These are phyloP conservation scores for Heliamphora exappendiculata DNA, from an alignment of 148 eudicot species.

Conservation along the genomic window DNA sequence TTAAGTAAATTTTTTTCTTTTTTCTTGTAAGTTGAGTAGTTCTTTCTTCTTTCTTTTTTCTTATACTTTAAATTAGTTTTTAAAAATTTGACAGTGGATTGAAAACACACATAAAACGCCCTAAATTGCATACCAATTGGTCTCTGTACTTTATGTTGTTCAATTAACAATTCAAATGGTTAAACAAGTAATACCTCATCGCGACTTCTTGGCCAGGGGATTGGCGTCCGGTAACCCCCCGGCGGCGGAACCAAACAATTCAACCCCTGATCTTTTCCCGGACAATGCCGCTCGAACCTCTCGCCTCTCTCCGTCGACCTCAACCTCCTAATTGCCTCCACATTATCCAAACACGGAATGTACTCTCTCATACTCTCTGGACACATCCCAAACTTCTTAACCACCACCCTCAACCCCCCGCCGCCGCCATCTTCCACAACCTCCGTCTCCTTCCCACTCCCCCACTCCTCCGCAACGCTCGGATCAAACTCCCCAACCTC, in stretches of 20 bases:
- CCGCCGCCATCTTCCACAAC: constrained; percentile 22
- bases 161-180: no score
- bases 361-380: constrained; percentile 53
- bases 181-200: constrained; percentile 73
- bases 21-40: no score
- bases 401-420: constrained; percentile 37
- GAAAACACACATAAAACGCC: background rate
- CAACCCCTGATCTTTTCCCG: constrained; percentile 50
- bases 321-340: constrained; percentile 51
- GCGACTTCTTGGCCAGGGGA: constrained; percentile 87
- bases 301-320: constrained; percentile 72
- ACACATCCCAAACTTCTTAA: constrained; percentile 62
- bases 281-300: constrained; percentile 95
- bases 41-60: no score
- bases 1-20: no score
- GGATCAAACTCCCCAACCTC: constrained; percentile 74
- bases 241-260: constrained; percentile 77
- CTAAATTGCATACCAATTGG: background rate
- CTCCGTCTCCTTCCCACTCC: constrained; percentile 29
- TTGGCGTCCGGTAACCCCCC: constrained; percentile 54
- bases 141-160: background rate
- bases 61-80: background rate
- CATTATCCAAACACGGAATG: constrained; percentile 93
- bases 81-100: background rate
- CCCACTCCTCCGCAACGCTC: constrained; percentile 47